phyloP scores from a whole-genome alignment of 345 rosid genomes.

The Erodium maritimum region DNA sequence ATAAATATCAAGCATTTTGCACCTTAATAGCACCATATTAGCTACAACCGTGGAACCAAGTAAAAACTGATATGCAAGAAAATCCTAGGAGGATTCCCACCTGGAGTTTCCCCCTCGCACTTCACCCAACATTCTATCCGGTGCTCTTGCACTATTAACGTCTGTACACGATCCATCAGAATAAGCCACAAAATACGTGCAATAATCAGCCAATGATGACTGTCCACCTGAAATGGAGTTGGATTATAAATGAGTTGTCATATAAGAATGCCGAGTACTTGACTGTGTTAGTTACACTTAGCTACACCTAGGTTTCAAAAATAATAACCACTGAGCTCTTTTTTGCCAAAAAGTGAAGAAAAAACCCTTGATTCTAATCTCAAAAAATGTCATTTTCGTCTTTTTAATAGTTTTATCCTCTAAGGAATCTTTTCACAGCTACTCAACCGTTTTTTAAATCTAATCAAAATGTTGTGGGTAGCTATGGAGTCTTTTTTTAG shows the following conservation, averaged over 20 bases:
- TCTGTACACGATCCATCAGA: conserved; percentile 99
- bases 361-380: too few species aligned
- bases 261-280: too few species aligned
- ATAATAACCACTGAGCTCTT: too few species aligned
- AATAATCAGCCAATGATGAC: conserved; percentile 94
- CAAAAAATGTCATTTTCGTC: too few species aligned
- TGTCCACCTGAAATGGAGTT: conserved; percentile 71
- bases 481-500: too few species aligned
- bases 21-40: not conserved
- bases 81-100: conserved; percentile 26
- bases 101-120: conserved; percentile 88
- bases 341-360: too few species aligned
- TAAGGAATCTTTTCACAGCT: too few species aligned
- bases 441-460: too few species aligned
- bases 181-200: conserved; percentile 94
- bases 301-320: too few species aligned
- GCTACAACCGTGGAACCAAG: not conserved
- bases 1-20: conserved; percentile 13
- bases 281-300: too few species aligned
- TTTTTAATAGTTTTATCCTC: too few species aligned
- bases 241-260: conserved; percentile 1
- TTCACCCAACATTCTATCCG: conserved; percentile 98
- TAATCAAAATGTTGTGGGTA: too few species aligned
- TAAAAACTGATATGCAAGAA: not conserved
- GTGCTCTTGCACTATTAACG: conserved; percentile 81